Percentiles rank a stretch among this genome's conserved stretches.
These are phyloP conservation scores for Penicillium occitanis DNA, from an alignment of 2,329 filamentous ascomycete genomes.

Conservation along the genomic window DNA sequence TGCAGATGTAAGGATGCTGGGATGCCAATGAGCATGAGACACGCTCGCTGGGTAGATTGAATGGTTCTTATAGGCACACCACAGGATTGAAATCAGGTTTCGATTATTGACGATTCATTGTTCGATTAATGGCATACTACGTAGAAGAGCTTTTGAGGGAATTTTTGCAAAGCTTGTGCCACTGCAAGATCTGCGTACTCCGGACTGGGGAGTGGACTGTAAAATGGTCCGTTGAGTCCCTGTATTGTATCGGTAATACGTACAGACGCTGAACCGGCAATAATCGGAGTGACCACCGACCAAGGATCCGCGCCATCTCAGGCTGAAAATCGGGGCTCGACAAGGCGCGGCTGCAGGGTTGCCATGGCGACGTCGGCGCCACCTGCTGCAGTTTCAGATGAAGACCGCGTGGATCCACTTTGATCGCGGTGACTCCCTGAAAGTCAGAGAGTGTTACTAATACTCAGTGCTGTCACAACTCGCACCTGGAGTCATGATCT, in stretches of 20 bases:
- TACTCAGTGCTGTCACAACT: neutral
- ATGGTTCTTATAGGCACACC: neutral
- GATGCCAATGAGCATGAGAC: constrained; percentile 16
- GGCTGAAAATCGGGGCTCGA: constrained; percentile 18
- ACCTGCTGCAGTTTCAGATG: constrained; percentile 8
- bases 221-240: neutral
- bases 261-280: neutral
- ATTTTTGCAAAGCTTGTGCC: neutral
- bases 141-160: neutral
- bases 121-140: neutral
- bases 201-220: neutral
- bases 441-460: neutral
- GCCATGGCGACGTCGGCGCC: constrained; percentile 15
- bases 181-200: neutral
- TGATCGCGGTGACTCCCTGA: neutral
- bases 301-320: constrained; percentile 12
- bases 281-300: constrained; percentile 7
- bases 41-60: neutral
- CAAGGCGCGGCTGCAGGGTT: constrained; percentile 10
- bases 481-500: neutral
- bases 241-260: neutral
- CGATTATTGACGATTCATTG: neutral
- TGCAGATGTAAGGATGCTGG: constrained; percentile 1
- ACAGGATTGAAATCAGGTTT: neutral
- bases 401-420: constrained; percentile 1